Evolutionary conservation across 2,329 filamentous ascomycete genomes (phyloP).

Genomic region (Verticillium isaacii): DNA sequence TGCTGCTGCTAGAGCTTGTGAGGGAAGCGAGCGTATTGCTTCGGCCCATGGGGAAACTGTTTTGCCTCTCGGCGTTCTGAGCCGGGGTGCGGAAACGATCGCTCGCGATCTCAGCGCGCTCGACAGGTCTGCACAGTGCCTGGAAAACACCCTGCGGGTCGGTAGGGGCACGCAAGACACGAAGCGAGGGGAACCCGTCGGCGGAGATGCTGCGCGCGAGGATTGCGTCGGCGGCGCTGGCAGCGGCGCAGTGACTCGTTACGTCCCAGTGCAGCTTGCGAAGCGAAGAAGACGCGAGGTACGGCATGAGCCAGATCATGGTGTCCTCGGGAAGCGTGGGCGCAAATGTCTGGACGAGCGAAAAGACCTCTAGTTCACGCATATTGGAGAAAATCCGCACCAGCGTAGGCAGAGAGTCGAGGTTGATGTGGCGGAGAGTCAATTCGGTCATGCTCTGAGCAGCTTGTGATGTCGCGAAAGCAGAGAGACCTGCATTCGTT

Average conservation of each 20-base stretch:
- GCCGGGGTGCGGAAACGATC: conserved; percentile 37
- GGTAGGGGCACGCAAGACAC: conserved; percentile 56
- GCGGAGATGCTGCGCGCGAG: conserved; percentile 59
- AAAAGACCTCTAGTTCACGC: conserved; percentile 40
- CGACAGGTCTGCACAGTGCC: conserved; percentile 59
- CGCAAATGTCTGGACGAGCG: conserved; percentile 48
- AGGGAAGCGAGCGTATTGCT: conserved; percentile 1
- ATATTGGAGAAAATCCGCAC: conserved; percentile 57
- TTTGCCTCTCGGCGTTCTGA: neutral
- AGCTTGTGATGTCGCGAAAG: conserved; percentile 46
- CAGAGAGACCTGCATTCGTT: conserved; percentile 49
- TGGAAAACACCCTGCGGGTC: conserved; percentile 69
- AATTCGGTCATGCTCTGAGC: conserved; percentile 42
- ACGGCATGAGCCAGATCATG: conserved; percentile 60
- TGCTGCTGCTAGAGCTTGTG: conserved; percentile 4
- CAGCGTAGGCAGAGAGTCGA: conserved; percentile 52
- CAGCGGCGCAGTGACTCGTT: conserved; percentile 38
- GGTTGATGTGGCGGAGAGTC: conserved; percentile 50
- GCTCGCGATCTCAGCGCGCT: conserved; percentile 44
- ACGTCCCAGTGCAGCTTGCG: conserved; percentile 61
- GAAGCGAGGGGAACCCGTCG: conserved; percentile 58
- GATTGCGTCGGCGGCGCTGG: conserved; percentile 52
- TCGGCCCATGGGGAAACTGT: neutral
- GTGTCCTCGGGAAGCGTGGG: conserved; percentile 51
- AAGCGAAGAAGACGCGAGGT: conserved; percentile 52